Evolutionary conservation across 805 yeast genomes (phyloP).

Genomic region (Cyberlindnera xishuangbannaensis): DNA sequence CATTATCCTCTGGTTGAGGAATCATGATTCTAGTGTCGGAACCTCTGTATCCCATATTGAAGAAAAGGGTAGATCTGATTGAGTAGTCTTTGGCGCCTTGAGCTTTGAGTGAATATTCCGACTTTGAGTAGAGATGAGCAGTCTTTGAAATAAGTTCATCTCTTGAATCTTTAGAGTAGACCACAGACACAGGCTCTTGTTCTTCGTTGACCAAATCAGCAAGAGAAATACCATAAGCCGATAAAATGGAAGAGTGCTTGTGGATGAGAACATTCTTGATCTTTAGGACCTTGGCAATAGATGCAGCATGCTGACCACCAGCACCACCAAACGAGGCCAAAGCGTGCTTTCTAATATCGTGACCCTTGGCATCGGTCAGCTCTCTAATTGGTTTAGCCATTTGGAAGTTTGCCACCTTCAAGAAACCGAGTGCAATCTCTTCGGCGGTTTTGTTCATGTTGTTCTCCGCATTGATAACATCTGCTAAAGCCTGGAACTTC

Average conservation of each 20-base stretch:
- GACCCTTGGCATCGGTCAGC: constrained; percentile 41
- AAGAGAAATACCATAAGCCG: constrained; percentile 41
- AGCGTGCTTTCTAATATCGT: constrained; percentile 35
- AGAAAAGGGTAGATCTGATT: constrained; percentile 22
- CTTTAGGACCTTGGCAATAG: constrained; percentile 36
- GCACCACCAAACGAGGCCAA: constrained; percentile 46
- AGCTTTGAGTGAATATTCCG: constrained; percentile 11
- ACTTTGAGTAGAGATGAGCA: constrained; percentile 6
- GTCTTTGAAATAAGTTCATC: constrained; percentile 13
- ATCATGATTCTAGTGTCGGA: constrained; percentile 40
- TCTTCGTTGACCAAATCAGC: constrained; percentile 31
- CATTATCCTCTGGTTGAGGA: constrained; percentile 22
- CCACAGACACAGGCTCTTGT: constrained; percentile 23
- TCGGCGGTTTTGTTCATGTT: constrained; percentile 30
- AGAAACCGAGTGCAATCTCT: constrained; percentile 41
- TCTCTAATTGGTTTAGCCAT: constrained; percentile 45
- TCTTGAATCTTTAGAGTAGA: constrained; percentile 22
- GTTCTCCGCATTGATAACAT: constrained; percentile 31
- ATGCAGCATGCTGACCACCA: constrained; percentile 43
- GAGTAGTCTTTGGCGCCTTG: constrained; percentile 26
- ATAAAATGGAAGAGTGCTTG: constrained; percentile 40
- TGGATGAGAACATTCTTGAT: constrained; percentile 38
- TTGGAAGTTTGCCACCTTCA: constrained; percentile 39
- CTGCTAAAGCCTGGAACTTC: constrained; percentile 34
- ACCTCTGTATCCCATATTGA: constrained; percentile 41